Evolutionary conservation across 2,329 filamentous ascomycete species (phyloP), one percentile per base, ranked within the genome.

Genomic region (Calonectria naviculata): DNA sequence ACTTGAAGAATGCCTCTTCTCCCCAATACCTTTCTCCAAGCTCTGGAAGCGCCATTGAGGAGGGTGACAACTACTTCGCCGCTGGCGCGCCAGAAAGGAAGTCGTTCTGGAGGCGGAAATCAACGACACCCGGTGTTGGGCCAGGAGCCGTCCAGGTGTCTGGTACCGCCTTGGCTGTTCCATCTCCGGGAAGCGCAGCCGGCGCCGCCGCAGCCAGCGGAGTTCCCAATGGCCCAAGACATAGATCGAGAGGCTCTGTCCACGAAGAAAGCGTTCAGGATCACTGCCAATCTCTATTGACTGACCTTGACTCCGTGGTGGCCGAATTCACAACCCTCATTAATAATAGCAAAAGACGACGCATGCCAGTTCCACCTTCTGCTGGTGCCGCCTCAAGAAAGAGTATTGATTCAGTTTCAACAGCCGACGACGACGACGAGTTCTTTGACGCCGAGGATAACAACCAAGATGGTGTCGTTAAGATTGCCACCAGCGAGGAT

Each of bases 71-170:
- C 68, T 92, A 92, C 76, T 91, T 90, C 31, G 75, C 84, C 2
- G 75, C 81, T 10, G 52, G 52, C 28, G 52, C 72, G 13, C 76
- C 80, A 9, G 78, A 83, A 65, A 94, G 88, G 80, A 89, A 91
- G 70, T 87, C 94, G 0, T 98, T 99, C 80, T 99, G 97, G 97
- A 97, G 95, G 82, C 91, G 96, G 58, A 98, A 97, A 83, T 87
- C 92, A 1, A 95, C 92, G 77, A 85, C 85, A 2, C 81, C 87
- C 24, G 81, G 84, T 3, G 78, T 86, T 34, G 81, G 84, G 6
- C 82, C 87, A 3, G 80, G 83, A 31, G 80, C 82, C 12, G 73
- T 85, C 24, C 84, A 87, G 9, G 81, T 85, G 38, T 70, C 83
- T 1, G 75, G 82, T 2, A 78, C 83, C 2, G 81, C 84, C 3